Conservation (phyloP, 208 protist species). For the Balamuthia mandrillaris region DNA sequence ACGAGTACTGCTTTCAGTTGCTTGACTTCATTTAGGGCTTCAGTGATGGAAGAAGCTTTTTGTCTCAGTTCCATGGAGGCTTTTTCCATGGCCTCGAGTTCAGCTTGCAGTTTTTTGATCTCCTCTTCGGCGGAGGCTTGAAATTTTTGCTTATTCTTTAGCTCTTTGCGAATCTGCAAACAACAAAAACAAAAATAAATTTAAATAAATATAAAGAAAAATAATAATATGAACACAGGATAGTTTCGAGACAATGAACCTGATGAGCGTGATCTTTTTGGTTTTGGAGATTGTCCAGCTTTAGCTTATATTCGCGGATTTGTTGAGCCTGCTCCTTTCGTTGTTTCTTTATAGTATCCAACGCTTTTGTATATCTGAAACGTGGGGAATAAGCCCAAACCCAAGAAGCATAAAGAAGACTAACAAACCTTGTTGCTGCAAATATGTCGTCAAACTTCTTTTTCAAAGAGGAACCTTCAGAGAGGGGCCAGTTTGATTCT, state of each 20-base stretch:
- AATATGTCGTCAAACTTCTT: conserved; percentile 99
- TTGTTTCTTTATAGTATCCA: conserved; percentile 60
- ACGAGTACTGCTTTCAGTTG: conserved; percentile 1
- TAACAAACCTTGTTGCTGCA: conserved; percentile 80
- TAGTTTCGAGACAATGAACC: conserved; percentile 17
- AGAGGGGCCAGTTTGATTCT: conserved; percentile 95
- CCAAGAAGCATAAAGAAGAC: not conserved
- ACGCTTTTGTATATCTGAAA: conserved; percentile 64
- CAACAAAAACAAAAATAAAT: not conserved
- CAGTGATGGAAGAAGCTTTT: not conserved
- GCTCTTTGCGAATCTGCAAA: not conserved
- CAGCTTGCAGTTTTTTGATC: not conserved
- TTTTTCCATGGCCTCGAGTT: not conserved
- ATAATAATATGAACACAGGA: not conserved
- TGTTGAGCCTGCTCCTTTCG: conserved; percentile 43
- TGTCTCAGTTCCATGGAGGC: not conserved
- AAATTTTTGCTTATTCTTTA: not conserved
- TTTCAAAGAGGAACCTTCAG: conserved; percentile 89
- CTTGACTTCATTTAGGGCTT: not conserved
- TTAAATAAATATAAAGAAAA: not conserved
- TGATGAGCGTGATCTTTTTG: conserved; percentile 38
- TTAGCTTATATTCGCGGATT: conserved; percentile 47
- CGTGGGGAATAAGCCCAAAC: not conserved
- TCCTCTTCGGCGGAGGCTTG: not conserved
- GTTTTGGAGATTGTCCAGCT: conserved; percentile 33